Conservation (phyloP, 1,284 basidiomycete genomes). For the Moesziomyces aphidis region DNA sequence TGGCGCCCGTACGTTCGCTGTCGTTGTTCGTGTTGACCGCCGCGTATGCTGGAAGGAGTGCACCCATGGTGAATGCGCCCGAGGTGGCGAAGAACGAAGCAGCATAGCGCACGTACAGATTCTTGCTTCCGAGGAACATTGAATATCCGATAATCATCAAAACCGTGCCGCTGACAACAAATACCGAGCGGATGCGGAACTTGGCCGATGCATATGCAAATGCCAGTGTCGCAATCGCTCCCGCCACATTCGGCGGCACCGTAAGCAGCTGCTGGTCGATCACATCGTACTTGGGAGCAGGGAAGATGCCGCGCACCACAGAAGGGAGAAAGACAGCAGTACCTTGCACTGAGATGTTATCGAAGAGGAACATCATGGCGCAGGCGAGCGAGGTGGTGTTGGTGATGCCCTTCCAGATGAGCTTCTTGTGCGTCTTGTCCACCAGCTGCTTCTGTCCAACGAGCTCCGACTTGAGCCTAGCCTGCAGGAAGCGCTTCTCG, state of each 20-base stretch:
- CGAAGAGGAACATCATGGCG: slow-evolving; percentile 67
- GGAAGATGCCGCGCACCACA: slow-evolving; percentile 68
- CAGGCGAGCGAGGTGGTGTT: slow-evolving; percentile 45
- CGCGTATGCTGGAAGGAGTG: slow-evolving; percentile 51
- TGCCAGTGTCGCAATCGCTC: slow-evolving; percentile 56
- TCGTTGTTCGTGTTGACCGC: slow-evolving; percentile 64
- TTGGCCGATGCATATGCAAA: slow-evolving; percentile 65
- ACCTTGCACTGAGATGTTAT: slow-evolving; percentile 64
- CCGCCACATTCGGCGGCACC: slow-evolving; percentile 67
- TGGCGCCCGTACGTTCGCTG: slow-evolving; percentile 56
- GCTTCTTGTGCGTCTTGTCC: slow-evolving; percentile 41
- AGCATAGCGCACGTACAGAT: slow-evolving; percentile 58
- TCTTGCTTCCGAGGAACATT: slow-evolving; percentile 56
- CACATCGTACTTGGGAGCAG: slow-evolving; percentile 51
- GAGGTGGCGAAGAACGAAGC: slow-evolving; percentile 61
- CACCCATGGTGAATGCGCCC: slow-evolving; percentile 65
- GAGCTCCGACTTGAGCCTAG: slow-evolving; percentile 43
- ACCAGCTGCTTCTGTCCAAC: slow-evolving; percentile 46
- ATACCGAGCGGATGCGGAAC: slow-evolving; percentile 59
- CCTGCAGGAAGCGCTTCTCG: slow-evolving; percentile 61
- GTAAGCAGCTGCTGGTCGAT: slow-evolving; percentile 68
- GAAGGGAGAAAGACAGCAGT: slow-evolving; percentile 67
- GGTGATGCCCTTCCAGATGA: slow-evolving; percentile 48
- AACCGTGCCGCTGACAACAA: slow-evolving; percentile 54
- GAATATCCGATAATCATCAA: slow-evolving; percentile 66